Conservation (phyloP, 345 rosid genomes). For the Brassica nigra region DNA sequence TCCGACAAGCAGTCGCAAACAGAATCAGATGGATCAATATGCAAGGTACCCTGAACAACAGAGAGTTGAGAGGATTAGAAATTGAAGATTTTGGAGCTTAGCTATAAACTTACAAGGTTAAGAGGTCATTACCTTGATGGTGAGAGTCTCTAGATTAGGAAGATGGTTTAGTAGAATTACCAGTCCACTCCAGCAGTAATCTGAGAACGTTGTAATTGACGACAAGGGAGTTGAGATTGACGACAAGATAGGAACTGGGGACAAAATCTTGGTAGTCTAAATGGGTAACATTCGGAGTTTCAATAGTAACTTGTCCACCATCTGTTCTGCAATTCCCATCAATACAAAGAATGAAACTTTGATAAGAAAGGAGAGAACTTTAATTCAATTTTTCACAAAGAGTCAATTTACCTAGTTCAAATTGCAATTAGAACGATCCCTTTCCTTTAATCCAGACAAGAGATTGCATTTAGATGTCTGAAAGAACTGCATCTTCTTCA, state of each 20-base stretch:
- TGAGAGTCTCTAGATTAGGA: not conserved
- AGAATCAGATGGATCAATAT: not conserved
- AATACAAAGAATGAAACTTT: conserved; percentile 26
- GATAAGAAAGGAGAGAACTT: conserved; percentile 18
- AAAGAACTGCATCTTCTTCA: conserved; percentile 50
- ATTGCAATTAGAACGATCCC: conserved; percentile 51
- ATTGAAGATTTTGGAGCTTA: not conserved
- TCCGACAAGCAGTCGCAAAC: not conserved
- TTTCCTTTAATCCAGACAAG: conserved; percentile 58
- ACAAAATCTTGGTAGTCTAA: not conserved
- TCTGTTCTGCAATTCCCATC: conserved; percentile 51
- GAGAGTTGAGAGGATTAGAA: not conserved
- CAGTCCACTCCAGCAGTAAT: not conserved
- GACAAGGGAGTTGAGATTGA: not conserved
- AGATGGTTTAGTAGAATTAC: not conserved
- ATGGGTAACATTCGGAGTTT: not conserved
- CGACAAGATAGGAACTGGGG: not conserved
- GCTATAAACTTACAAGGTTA: not conserved
- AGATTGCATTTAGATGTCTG: conserved; percentile 58
- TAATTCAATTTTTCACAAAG: conserved; percentile 12
- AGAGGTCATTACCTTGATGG: not conserved
- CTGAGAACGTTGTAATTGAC: not conserved
- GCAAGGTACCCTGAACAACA: not conserved
- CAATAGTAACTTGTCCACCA: conserved; percentile 48
- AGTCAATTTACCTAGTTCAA: conserved; percentile 61